Percentiles rank a stretch among this genome's conserved stretches.
These are phyloP conservation scores for Hibiscus trionum DNA, from an alignment of 345 rosid genomes.

Conservation along the genomic window DNA sequence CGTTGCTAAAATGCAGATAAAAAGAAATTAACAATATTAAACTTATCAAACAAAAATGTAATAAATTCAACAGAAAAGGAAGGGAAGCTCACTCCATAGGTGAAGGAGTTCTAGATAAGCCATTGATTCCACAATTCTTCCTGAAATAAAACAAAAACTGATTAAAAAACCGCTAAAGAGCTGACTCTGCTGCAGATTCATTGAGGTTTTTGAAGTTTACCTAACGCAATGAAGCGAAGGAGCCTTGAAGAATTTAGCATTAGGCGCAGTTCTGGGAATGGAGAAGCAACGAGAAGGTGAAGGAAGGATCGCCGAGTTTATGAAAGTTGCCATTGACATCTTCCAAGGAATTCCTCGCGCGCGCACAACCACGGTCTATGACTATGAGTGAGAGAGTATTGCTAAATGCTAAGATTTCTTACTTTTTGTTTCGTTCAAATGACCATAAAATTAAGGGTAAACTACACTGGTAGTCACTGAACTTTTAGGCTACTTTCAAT, in stretches of 20 bases:
- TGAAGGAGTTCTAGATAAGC: conserved; percentile 17
- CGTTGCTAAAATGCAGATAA: conserved; percentile 24
- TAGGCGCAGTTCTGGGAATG: neutral
- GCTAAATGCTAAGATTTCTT: neutral
- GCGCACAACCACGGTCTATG: neutral
- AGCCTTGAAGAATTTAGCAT: conserved; percentile 8
- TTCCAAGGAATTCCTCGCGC: neutral
- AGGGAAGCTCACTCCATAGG: conserved; percentile 27
- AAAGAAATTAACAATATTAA: neutral
- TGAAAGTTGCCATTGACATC: conserved; percentile 21
- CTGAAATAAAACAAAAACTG: conserved; percentile 13
- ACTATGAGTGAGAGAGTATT: neutral
- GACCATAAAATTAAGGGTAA: neutral
- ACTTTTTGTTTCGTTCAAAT: neutral
- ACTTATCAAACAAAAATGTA: neutral
- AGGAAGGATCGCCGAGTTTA: conserved; percentile 23
- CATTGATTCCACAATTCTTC: conserved; percentile 34
- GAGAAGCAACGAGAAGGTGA: conserved; percentile 13
- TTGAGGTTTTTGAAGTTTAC: conserved; percentile 1
- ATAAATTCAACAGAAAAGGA: neutral
- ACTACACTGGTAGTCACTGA: too few species aligned
- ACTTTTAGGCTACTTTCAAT: too few species aligned
- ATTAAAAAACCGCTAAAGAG: neutral
- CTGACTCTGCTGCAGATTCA: neutral
- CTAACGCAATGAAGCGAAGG: conserved; percentile 15